Conservation (phyloP, 179 eudicot species). For the Silene noctiflora region DNA sequence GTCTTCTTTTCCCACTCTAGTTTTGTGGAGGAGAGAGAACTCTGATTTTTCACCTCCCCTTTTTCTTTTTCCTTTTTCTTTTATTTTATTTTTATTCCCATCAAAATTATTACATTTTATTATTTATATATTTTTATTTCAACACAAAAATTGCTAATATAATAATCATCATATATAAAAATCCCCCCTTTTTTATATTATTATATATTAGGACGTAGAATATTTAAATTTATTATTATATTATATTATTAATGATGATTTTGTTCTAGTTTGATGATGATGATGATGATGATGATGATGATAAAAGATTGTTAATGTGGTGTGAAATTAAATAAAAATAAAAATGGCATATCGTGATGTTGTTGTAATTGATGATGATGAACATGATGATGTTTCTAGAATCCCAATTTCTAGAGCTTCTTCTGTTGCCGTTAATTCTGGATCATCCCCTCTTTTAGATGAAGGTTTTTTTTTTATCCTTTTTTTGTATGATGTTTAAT, state of each 20-base stretch:
- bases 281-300: constrained; percentile 19
- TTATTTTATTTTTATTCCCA: background rate
- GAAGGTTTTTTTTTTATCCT: constrained; percentile 32
- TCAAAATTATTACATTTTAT: constrained; percentile 19
- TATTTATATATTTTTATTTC: too few species aligned
- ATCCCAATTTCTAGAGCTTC: constrained; percentile 32
- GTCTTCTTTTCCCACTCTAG: constrained; percentile 11
- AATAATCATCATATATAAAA: too few species aligned
- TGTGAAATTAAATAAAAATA: background rate
- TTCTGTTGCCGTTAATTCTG: constrained; percentile 20
- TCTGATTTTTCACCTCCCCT: constrained; percentile 8
- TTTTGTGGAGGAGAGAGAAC: constrained; percentile 44
- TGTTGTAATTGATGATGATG: constrained; percentile 21
- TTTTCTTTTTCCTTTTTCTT: background rate
- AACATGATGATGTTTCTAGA: constrained; percentile 10
- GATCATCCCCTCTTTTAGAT: constrained; percentile 41
- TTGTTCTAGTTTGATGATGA: constrained; percentile 7
- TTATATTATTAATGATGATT: background rate
- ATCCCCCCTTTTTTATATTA: too few species aligned
- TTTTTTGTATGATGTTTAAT: too few species aligned
- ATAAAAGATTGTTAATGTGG: background rate
- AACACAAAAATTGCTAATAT: too few species aligned
- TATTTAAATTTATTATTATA: too few species aligned
- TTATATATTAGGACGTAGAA: background rate
- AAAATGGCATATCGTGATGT: constrained; percentile 34